Evolutionary conservation across 2,329 filamentous ascomycete genomes (phyloP).

Genomic region (Calcarisporium arbuscula): DNA sequence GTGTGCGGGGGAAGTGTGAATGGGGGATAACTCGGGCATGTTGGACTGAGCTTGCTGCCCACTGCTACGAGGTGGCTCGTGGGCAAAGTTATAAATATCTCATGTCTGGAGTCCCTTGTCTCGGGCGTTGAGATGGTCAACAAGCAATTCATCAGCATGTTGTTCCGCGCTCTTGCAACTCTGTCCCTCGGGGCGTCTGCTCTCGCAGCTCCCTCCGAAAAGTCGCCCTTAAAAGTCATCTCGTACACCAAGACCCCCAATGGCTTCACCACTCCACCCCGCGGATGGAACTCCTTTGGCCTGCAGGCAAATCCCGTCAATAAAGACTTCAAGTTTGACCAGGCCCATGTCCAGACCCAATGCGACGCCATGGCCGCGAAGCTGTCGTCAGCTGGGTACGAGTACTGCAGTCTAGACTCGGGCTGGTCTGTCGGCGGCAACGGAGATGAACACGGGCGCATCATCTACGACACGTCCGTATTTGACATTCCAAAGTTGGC

Average conservation of each 20-base stretch:
- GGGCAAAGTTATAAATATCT: too few relatives aligned
- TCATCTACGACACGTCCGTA: slow-evolving; percentile 11
- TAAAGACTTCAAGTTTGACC: slow-evolving; percentile 10
- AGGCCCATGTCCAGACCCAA: slow-evolving; percentile 12
- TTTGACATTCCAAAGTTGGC: slow-evolving; percentile 13
- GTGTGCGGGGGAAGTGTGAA: too few relatives aligned
- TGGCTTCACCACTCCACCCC: slow-evolving; percentile 10
- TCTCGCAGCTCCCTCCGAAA: too few relatives aligned
- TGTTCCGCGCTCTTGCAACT: too few relatives aligned
- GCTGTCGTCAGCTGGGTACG: slow-evolving; percentile 8
- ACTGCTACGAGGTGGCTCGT: too few relatives aligned
- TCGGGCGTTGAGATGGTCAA: too few relatives aligned
- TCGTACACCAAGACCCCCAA: slow-evolving; percentile 10
- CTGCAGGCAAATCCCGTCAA: slow-evolving; percentile 10
- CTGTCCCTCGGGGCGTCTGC: too few relatives aligned
- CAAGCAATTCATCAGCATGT: too few relatives aligned
- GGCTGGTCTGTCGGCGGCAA: slow-evolving; percentile 15
- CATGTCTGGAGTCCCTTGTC: too few relatives aligned
- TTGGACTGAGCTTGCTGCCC: too few relatives aligned
- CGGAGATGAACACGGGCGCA: slow-evolving; percentile 13
- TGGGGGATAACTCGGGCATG: too few relatives aligned
- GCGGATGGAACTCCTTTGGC: slow-evolving; percentile 15
- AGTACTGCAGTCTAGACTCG: slow-evolving; percentile 14
- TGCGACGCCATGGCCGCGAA: slow-evolving; percentile 10
- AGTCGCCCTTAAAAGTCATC: slow-evolving; percentile 10